These are phyloP conservation scores for Camelina neglecta DNA, from an alignment of 345 rosid genomes.

Conservation along the genomic window DNA sequence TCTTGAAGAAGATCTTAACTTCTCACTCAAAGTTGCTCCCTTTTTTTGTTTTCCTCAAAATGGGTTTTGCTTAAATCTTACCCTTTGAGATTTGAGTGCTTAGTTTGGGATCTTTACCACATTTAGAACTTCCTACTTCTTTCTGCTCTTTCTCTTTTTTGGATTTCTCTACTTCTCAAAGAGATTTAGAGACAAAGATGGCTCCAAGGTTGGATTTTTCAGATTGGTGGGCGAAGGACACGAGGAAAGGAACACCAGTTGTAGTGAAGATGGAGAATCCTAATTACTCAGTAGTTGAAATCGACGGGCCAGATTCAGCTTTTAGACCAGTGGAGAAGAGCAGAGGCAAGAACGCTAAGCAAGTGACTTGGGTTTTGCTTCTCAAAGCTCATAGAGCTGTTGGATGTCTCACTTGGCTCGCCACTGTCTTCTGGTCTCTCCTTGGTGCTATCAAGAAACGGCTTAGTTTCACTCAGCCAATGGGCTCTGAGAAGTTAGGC, in stretches of 20 bases:
- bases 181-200: conserved; percentile 48
- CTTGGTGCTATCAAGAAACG: conserved; percentile 79
- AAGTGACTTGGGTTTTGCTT: conserved; percentile 90
- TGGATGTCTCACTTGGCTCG: conserved; percentile 82
- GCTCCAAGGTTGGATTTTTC: conserved; percentile 74
- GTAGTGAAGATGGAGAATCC: conserved; percentile 92
- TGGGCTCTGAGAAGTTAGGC: conserved; percentile 63
- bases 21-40: conserved; percentile 25
- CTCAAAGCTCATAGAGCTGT: conserved; percentile 91
- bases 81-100: conserved; percentile 32
- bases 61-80: conserved; percentile 37
- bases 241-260: conserved; percentile 77
- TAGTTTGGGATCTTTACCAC: conserved; percentile 31
- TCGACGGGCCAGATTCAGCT: conserved; percentile 85
- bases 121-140: conserved; percentile 26
- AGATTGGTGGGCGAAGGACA: conserved; percentile 68
- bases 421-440: conserved; percentile 73
- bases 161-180: conserved; percentile 15
- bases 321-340: conserved; percentile 80
- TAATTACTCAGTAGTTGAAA: conserved; percentile 81
- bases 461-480: conserved; percentile 59
- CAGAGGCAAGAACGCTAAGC: conserved; percentile 87
- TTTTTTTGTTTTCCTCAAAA: conserved; percentile 25
- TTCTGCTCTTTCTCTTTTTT: conserved; percentile 4
- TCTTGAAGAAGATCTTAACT: conserved; percentile 16